phyloP scores from a whole-genome alignment of 176 grass and related monocot genomes.

The Hsuehochloa calcarea region DNA sequence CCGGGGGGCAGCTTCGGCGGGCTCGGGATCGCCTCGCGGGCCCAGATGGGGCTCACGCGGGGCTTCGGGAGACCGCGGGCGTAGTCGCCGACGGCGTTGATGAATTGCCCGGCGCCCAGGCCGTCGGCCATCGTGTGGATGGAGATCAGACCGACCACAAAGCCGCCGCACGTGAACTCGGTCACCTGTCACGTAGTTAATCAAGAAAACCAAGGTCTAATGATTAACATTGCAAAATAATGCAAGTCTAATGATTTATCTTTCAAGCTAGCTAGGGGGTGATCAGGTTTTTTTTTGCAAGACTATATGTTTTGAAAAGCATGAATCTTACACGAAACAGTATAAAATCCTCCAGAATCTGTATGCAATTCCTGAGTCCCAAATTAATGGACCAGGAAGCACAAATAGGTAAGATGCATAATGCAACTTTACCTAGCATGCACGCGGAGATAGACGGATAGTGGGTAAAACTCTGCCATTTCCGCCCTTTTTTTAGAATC shows the following conservation, averaged over 20 bases:
- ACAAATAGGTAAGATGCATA: too few species aligned
- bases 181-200: constrained; percentile 41
- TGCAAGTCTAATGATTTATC: background rate
- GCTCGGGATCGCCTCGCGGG: constrained; percentile 46
- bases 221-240: too few species aligned
- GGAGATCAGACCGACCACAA: constrained; percentile 56
- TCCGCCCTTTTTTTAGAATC: too few species aligned
- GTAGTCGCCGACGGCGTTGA: constrained; percentile 52
- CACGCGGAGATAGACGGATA: too few species aligned
- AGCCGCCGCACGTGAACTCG: constrained; percentile 59
- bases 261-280: background rate
- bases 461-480: too few species aligned
- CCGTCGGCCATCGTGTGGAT: constrained; percentile 63
- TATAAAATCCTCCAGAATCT: background rate
- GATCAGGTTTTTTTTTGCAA: background rate
- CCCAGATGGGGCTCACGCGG: constrained; percentile 41
- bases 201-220: background rate
- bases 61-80: constrained; percentile 37
- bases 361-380: too few species aligned
- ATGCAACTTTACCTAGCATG: too few species aligned
- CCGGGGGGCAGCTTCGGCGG: constrained; percentile 40
- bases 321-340: too few species aligned
- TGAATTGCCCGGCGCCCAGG: constrained; percentile 53
- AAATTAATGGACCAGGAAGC: too few species aligned
- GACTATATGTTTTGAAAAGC: background rate